Base-by-base conservation (phyloP, 768 basidiomycete genomes). In the Pholiota conissans region DNA sequence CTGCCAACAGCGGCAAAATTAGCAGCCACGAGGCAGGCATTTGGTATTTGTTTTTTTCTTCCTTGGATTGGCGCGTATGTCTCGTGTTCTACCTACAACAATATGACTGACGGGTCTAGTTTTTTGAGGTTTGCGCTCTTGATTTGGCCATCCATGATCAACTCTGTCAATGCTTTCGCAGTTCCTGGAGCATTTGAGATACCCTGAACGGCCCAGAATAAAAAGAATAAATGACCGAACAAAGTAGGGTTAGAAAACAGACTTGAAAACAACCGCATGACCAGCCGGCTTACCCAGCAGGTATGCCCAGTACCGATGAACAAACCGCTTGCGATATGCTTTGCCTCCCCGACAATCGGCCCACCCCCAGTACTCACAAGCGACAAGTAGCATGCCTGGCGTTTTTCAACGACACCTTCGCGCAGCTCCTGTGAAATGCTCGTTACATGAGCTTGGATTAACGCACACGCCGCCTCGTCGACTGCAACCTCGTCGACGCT, bases 141-240 rank as follows among this genome's bases (percentile, higher is more conserved):
- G 47, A 82, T 81, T 58, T 79, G 79, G 10, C 89, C 89, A 29
- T 87, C 82, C 72, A 93, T 75, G 6, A 94, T 72, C 16, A 91
- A 72, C 69, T 93, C 90, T 13, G 84, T 76, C 39, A 97, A 68
- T 6, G 83, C 84, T 62, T 80, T 83, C 1, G 87, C 94, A 3
- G 92, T 95, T 3, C 91, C 93, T 0, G 93, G 92, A 3, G 86
- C 91, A 67, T 90, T 90, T 69, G 84, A 90, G 39, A 91, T 87
- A 0, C 90, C 89, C 89, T 89, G 55, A n/a, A n/a, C n/a, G n/a
- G n/a, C n/a, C n/a, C 2, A 39, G 10, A 22, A 26, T 66, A 14
- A 66, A 52, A 35, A 49, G 4, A 39, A 39, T n/a, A 5, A 39
- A 18, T 39, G 3, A 14, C n/a, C n/a, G n/a, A 39, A 39, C 37